Evolutionary conservation across 1,139 yeast genomes (phyloP), one percentile per base, ranked within the genome.

Genomic region (Saccharomyces pastorianus): DNA sequence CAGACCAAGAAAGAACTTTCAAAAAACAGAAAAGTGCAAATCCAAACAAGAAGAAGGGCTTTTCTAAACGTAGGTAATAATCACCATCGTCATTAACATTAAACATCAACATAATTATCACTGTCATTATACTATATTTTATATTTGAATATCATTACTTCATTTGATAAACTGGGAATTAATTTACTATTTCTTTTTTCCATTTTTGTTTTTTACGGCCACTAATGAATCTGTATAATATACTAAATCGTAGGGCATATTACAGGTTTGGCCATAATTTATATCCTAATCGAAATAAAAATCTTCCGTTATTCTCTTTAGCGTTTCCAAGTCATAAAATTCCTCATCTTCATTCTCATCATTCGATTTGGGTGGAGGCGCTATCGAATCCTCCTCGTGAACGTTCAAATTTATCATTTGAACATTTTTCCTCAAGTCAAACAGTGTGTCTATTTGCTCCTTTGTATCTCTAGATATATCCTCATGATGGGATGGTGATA

Each of bases 351-450:
- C 70, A 23, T 57, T 64, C 20, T 64, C 70, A 23, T 64, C 70
- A 42, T 56, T 57, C 9, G 48, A 20, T 13, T 63, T 14, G 20
- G 42, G 42, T 14, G 23, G 42, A 8, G 42, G 42, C 42, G 20
- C 64, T 11, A 61, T 67, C 20, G 20, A 17, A 6, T 65, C 65
- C 29, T 65, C 69, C 56, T 62, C 64, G 56, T 60, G 68, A 55
- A 62, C 64, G 58, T 64, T 72, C 59, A 85, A 73, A 41, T 79
- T 78, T 53, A 86, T 71, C 66, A 87, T 71, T 67, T 88, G 95
- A 2, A 87, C 80, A 55, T 82, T 80, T 60, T 79, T 77, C 67
- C 91, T 78, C 38, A 87, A 72, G 44, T 81, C 83, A 41, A 80
- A 76, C 60, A 88, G 73, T 48, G 77, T 74, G 25, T 77, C 75